A percentile compares a stretch with the other conserved stretches of the same genome.
phyloP scores from a whole-genome alignment of 352 stramenopile genomes.

The Pythium utonaiense region DNA sequence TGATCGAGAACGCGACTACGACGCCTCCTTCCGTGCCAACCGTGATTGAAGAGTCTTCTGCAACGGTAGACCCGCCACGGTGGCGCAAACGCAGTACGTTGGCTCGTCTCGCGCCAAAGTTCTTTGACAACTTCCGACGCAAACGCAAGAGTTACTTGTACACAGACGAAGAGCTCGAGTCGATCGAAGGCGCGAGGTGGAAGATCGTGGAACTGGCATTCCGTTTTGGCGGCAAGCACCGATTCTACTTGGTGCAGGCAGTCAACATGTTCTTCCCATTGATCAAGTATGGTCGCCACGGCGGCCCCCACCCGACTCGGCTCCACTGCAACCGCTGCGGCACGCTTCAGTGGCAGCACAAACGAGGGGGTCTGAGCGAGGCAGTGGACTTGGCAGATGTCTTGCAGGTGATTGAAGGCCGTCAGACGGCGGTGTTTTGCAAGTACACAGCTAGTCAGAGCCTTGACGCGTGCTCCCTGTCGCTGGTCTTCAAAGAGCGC shows the following conservation, averaged over 20 bases:
- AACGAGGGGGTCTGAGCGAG: slow-evolving; percentile 64
- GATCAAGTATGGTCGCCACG: slow-evolving; percentile 75
- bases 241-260: slow-evolving; percentile 81
- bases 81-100: slow-evolving; percentile 55
- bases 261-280: slow-evolving; percentile 86
- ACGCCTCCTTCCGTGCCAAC: slow-evolving; percentile 1
- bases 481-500: slow-evolving; percentile 67
- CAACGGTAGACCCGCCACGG: slow-evolving; percentile 7
- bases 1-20: not conserved
- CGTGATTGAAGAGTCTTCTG: not conserved
- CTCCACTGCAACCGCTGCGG: slow-evolving; percentile 81
- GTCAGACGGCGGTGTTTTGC: slow-evolving; percentile 70
- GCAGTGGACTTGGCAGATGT: slow-evolving; percentile 72
- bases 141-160: slow-evolving; percentile 76
- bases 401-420: slow-evolving; percentile 62
- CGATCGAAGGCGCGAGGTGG: slow-evolving; percentile 74
- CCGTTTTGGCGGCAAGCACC: slow-evolving; percentile 80
- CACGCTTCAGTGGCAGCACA: slow-evolving; percentile 85
- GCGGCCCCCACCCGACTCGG: slow-evolving; percentile 60
- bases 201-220: slow-evolving; percentile 86
- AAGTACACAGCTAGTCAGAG: slow-evolving; percentile 52
- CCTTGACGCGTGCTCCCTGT: slow-evolving; percentile 63
- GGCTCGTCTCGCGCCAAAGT: slow-evolving; percentile 47
- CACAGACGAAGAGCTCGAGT: slow-evolving; percentile 77
- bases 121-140: slow-evolving; percentile 63